phyloP scores from a whole-genome alignment of 1,139 yeast species.

The Diutina ranongensis region DNA sequence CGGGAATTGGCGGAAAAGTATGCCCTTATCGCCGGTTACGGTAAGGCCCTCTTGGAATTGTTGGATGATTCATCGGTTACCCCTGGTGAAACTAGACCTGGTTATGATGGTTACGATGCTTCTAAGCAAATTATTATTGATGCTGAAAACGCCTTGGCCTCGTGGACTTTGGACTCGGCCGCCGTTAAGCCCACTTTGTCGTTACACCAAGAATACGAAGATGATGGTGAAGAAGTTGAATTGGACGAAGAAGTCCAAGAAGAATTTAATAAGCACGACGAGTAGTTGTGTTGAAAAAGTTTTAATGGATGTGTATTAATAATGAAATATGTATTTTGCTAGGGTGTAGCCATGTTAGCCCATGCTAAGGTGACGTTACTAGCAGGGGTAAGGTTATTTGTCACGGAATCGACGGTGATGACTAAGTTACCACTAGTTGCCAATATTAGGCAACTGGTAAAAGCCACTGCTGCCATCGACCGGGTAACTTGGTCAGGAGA shows the following conservation, averaged over 20 bases:
- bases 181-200: constrained; percentile 73
- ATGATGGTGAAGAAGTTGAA: constrained; percentile 23
- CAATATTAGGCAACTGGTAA: not conserved
- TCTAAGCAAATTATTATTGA: constrained; percentile 79
- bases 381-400: too few species aligned
- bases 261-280: constrained; percentile 18
- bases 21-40: constrained; percentile 81
- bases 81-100: constrained; percentile 86
- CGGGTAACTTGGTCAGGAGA: not conserved
- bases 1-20: constrained; percentile 78
- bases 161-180: constrained; percentile 76
- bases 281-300: not conserved
- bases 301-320: not conserved
- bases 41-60: constrained; percentile 73
- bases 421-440: not conserved
- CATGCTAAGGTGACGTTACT: too few species aligned
- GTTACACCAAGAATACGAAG: constrained; percentile 53
- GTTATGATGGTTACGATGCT: constrained; percentile 81
- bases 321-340: too few species aligned
- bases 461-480: not conserved
- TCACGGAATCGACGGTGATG: too few species aligned
- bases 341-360: too few species aligned
- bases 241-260: constrained; percentile 32
- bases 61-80: constrained; percentile 79
- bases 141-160: constrained; percentile 72